These are phyloP conservation scores for Apostasia shenzhenica DNA, from an alignment of 106 monocot genomes.

Conservation along the genomic window DNA sequence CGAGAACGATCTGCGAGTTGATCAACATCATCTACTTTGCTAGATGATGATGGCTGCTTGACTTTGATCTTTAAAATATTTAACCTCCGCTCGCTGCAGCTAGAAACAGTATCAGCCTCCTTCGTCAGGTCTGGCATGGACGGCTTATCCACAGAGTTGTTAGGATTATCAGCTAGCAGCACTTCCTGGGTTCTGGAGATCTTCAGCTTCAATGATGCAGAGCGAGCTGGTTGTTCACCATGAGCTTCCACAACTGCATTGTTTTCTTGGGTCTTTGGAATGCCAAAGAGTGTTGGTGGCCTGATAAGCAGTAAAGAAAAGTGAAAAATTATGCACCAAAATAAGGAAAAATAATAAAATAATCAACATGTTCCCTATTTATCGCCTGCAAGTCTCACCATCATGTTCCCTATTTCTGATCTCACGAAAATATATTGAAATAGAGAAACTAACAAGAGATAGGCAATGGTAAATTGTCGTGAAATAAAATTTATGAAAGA, in stretches of 20 bases:
- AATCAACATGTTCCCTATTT: too few species aligned
- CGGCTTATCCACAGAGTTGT: conserved; percentile 18
- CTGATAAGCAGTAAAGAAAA: conserved; percentile 29
- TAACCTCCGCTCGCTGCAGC: conserved; percentile 58
- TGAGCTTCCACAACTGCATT: conserved; percentile 19
- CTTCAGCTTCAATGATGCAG: conserved; percentile 34
- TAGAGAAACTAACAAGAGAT: too few species aligned
- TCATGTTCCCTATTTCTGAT: too few species aligned
- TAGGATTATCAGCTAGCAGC: conserved; percentile 17
- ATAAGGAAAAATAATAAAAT: background rate
- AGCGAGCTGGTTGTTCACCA: conserved; percentile 28
- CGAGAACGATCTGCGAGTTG: conserved; percentile 27
- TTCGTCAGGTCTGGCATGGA: conserved; percentile 18
- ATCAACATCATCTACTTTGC: conserved; percentile 44
- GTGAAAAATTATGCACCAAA: background rate
- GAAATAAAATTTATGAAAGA: too few species aligned
- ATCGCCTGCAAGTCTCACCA: too few species aligned
- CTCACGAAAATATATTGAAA: too few species aligned
- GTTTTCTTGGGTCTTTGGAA: conserved; percentile 33
- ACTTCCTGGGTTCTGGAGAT: conserved; percentile 36
- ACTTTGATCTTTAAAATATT: conserved; percentile 76
- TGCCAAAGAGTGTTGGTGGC: conserved; percentile 75
- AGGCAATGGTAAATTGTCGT: too few species aligned
- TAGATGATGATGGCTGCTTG: conserved; percentile 53
- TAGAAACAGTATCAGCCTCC: conserved; percentile 62